Evolutionary conservation across 352 stramenopile species (phyloP), one percentile per base, ranked within the genome.

Genomic region (Pythium rishiriense): DNA sequence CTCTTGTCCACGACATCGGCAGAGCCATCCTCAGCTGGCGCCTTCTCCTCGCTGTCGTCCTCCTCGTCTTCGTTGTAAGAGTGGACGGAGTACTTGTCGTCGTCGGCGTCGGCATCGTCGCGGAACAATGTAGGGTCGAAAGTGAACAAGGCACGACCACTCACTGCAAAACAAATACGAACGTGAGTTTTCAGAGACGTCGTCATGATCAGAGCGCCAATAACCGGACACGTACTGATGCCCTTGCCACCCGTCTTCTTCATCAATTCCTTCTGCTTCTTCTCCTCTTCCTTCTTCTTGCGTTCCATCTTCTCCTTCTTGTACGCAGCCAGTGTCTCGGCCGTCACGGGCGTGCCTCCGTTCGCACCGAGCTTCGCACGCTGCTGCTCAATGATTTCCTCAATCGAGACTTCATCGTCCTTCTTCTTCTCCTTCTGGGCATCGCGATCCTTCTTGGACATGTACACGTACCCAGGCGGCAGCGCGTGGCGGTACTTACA

Each of bases 301-400:
- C 74, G 73, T 50, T 85, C 73, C 15, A 71, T 53, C 66, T 94
- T 96, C 49, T 90, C 88, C 37, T 88, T 84, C 73, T 97, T 97
- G 88, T 90, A 97, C 62, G 90, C 93, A 0, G 85, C 87, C 56
- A 97, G 84, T 15, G 89, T 71, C 60, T 97, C 90, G 12, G 85
- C 86, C 31, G 89, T 97, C 25, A 97, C 90, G 4, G 88, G 90
- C 4, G 88, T 97, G 35, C 92, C 85, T 17, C 83, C 85, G 6
- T 63, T 83, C n/a, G 85, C 80, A n/a, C 84, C 89, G 21, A 97
- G 74, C 70, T 91, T 93, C 22, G 88, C 83, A 41, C 90, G 87
- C 70, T 96, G 85, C 74, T 94, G 73, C 73, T 97, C 89, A 46
- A 97, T 97, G 51, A 96, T 96, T 71, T 97, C 89, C 58, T 96